phyloP scores from a whole-genome alignment of 495 filamentous ascomycete species.

The Cercophora scortea region DNA sequence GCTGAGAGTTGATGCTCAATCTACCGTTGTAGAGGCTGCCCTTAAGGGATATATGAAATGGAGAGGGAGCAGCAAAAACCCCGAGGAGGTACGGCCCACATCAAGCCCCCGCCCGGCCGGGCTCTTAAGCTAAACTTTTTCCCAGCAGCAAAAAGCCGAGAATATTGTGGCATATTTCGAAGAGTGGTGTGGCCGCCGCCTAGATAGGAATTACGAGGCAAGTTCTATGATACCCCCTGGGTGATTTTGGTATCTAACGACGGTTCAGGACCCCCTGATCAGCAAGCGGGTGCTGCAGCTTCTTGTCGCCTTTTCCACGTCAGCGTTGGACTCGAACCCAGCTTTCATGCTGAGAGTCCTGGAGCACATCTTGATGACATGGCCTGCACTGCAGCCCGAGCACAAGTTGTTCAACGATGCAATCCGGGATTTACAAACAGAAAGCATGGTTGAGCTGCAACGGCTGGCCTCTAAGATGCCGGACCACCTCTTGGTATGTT shows the following conservation, averaged over 20 bases:
- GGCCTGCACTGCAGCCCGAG: conserved; percentile 58
- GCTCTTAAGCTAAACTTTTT: conserved; percentile 1
- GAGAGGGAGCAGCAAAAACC: conserved; percentile 48
- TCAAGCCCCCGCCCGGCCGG: conserved; percentile 1
- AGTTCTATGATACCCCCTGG: not conserved
- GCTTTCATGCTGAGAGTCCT: conserved; percentile 79
- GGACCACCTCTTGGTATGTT: conserved; percentile 66
- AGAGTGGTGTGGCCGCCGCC: conserved; percentile 67
- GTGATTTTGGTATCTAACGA: not conserved
- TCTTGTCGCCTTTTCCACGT: conserved; percentile 76
- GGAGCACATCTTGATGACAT: conserved; percentile 80
- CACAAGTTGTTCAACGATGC: conserved; percentile 75
- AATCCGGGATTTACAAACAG: conserved; percentile 76
- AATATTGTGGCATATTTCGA: conserved; percentile 63
- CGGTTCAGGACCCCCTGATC: conserved; percentile 68
- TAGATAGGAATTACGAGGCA: conserved; percentile 71
- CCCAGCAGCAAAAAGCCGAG: conserved; percentile 51
- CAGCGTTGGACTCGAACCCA: conserved; percentile 67
- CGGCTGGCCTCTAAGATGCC: conserved; percentile 84
- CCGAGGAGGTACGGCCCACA: conserved; percentile 42
- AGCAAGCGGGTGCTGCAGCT: conserved; percentile 77
- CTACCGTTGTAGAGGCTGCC: conserved; percentile 83
- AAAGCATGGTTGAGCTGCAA: conserved; percentile 80
- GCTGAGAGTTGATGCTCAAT: conserved; percentile 79
- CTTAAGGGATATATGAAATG: conserved; percentile 85